Evolutionary conservation across 176 grass and related monocot genomes (phyloP), one percentile per base, ranked within the genome.

Genomic region (Miscanthus lutarioriparius): DNA sequence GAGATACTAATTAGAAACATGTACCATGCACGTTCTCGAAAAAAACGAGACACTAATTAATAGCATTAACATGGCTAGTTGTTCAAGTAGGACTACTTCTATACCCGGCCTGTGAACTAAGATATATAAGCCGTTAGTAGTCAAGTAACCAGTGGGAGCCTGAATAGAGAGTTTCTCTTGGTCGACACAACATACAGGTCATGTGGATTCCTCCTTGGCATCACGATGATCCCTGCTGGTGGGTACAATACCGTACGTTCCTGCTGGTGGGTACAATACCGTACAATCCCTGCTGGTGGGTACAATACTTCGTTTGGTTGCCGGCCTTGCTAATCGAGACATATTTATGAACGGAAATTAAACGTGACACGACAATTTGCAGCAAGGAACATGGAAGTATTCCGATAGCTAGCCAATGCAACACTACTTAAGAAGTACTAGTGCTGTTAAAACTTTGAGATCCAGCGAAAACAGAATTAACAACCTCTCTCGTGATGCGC

Each of bases 171-270:
- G 53, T 54, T 54, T 56, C 6, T 67, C 10, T 27, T 14, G 6
- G 23, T 37, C 1, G 10, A 20, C 39, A 23, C 39, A 23, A 38
- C 63, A 70, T 48, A 28, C 70, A 69, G n/a, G 56, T 56, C 56
- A 90, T 26, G 80, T 90, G 84, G 66, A 86, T 51, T 87, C 67
- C 56, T 74, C 37, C 22, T 77, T 51, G 47, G 53, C 67, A 79
- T 74, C 82, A 20, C 36, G 22, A 28, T 45, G 59, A 61, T 48
- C 81, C 59, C 69, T 84, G 27, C 82, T 74, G 15, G 33, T 7
- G 7, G 33, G 58, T 44, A 36, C 58, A 43, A 0, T n/a, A 12
- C 25, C 44, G 49, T 86, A 70, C 59, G 33, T 72, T 26, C 19
- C 33, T 13, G n/a, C n/a, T n/a, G n/a, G n/a, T n/a, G n/a, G n/a